phyloP scores from a whole-genome alignment of 257 asterid species.

The Dorcoceras hygrometricum region DNA sequence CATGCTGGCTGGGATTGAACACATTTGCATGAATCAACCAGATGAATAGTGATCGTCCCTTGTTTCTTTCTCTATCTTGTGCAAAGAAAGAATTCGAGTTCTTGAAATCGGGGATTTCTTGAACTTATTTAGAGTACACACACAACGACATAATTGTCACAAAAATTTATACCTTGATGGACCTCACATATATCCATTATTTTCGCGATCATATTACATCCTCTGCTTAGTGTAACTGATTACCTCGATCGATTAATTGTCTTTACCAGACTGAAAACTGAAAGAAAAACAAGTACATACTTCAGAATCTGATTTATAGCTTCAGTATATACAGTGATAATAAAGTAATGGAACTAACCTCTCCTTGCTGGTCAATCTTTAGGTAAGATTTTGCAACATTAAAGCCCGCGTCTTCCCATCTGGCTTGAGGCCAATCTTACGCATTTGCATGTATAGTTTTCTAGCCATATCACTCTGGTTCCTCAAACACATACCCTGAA shows the following conservation, averaged over 20 bases:
- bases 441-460: conserved; percentile 66
- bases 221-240: too few relatives aligned
- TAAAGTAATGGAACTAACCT: neutral
- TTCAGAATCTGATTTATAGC: neutral
- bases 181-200: too few relatives aligned
- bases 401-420: conserved; percentile 92
- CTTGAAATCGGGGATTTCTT: too few relatives aligned
- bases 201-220: too few relatives aligned
- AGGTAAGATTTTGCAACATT: conserved; percentile 69
- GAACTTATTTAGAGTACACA: too few relatives aligned
- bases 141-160: too few relatives aligned
- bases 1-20: conserved; percentile 23
- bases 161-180: too few relatives aligned
- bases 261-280: too few relatives aligned
- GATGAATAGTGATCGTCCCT: neutral
- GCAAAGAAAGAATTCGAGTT: neutral
- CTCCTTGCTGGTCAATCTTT: conserved; percentile 31
- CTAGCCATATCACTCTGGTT: conserved; percentile 56
- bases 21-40: conserved; percentile 6
- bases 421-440: conserved; percentile 61
- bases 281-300: neutral
- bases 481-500: conserved; percentile 82
- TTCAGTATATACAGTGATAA: neutral
- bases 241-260: too few relatives aligned
- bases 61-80: too few relatives aligned